A percentile compares a stretch with the other conserved stretches of the same genome.
phyloP scores from a whole-genome alignment of 129 eudicot genomes.

The Flaveria bidentis region DNA sequence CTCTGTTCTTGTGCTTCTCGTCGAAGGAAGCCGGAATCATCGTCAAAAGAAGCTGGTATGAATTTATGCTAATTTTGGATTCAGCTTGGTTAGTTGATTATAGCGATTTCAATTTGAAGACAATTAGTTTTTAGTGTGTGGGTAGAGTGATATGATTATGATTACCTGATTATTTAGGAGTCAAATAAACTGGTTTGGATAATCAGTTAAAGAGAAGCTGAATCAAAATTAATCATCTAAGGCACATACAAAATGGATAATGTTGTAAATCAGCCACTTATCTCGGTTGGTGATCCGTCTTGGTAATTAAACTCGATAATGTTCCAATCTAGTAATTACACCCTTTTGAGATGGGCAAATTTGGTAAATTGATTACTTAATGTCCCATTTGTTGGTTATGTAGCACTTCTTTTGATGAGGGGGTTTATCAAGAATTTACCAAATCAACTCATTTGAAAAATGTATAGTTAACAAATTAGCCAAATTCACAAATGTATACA shows the following conservation, averaged over 20 bases:
- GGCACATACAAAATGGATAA: neutral
- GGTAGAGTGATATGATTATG: neutral
- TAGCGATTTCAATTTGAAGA: neutral
- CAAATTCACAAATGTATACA: neutral
- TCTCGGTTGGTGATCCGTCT: neutral
- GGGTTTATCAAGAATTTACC: neutral
- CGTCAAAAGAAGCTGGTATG: slow-evolving; percentile 64
- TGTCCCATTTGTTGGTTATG: neutral
- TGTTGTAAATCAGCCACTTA: neutral
- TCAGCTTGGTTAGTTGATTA: neutral
- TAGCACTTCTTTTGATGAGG: neutral
- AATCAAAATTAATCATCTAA: neutral
- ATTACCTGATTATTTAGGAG: slow-evolving; percentile 12
- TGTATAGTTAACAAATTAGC: neutral
- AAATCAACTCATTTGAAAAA: neutral
- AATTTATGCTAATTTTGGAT: slow-evolving; percentile 13
- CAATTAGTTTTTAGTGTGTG: slow-evolving; percentile 3
- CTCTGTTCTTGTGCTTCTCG: slow-evolving; percentile 65
- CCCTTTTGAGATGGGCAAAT: neutral
- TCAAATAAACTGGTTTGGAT: neutral
- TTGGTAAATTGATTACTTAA: neutral
- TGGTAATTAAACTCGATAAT: neutral
- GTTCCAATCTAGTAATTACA: neutral
- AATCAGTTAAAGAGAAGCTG: neutral
- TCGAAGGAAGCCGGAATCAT: slow-evolving; percentile 50